Base-by-base conservation (phyloP, 352 stramenopile genomes). In the Phytophthora foliorum region DNA sequence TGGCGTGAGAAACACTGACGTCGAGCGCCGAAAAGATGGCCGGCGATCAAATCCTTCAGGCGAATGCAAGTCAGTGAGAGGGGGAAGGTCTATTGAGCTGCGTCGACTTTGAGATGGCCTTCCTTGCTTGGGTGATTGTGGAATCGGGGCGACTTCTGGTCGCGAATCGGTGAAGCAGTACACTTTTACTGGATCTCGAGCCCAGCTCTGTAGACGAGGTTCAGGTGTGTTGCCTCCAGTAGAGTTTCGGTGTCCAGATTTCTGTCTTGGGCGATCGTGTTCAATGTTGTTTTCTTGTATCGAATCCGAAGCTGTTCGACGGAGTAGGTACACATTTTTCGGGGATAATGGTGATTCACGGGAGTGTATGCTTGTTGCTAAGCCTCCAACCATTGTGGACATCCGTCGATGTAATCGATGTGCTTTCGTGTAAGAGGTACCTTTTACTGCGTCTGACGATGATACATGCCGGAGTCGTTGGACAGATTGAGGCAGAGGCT, bases 1-100 rank as follows among this genome's bases (percentile, higher is more conserved):
- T 17, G 69, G 69, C 0, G 69, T 71, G 24, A 77, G 17, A 21
- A 77, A 77, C 0, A 77, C 58, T 22, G 69, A 77, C 7, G 46
- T 58, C 1, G 69, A 34, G 2, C 69, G 63, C 0, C 57, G 57
- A 17, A 53, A 19, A 11, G 39, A 16, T 16, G 24, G 27, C 2
- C 13, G 22, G n/a, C 29, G 41, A 44, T 51, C 51, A 41, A 63
- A 57, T 36, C 48, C 49, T 5, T 63, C 58, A 3, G 24, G 9
- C 7, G 44, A n/a, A 9, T 69, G 42, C 17, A 73, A 53, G 17
- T 63, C 27, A 14, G 45, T 45, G 19, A 73, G 65, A 48, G 65
- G 58, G 17, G 64, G 65, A 9, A 67, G 58, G 38, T 64, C 51
- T 0, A 9, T 16, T 19, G 58, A 73, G 27, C 22, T 63, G 32